These are phyloP conservation scores for Oropetium thomaeum DNA, from an alignment of 176 grass and related monocot genomes.

Conservation along the genomic window DNA sequence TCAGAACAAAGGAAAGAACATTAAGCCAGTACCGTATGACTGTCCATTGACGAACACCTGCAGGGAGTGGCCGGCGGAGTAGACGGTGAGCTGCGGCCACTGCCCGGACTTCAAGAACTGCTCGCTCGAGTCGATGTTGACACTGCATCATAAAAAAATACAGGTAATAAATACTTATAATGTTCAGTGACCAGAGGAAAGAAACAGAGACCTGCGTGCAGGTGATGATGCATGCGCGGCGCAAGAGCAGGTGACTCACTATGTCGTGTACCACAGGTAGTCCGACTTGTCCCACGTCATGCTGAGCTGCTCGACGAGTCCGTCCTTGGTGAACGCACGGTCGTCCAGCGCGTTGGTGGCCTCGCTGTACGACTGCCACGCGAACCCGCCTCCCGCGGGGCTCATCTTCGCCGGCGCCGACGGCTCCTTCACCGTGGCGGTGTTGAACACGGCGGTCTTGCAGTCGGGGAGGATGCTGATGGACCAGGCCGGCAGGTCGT, in stretches of 20 bases:
- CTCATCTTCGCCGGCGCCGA: slow-evolving; percentile 61
- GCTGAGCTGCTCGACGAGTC: slow-evolving; percentile 81
- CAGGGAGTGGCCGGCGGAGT: slow-evolving; percentile 67
- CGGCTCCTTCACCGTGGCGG: slow-evolving; percentile 61
- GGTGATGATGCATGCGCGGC: no score
- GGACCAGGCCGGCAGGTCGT: slow-evolving; percentile 86
- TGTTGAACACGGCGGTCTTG: slow-evolving; percentile 87
- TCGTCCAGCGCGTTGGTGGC: slow-evolving; percentile 55
- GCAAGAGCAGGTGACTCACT: slow-evolving; percentile 80
- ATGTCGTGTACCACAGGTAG: slow-evolving; percentile 97
- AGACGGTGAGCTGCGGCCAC: slow-evolving; percentile 64
- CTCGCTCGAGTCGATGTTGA: slow-evolving; percentile 69
- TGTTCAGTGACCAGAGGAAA: neutral
- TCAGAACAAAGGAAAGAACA: neutral
- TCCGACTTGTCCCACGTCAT: slow-evolving; percentile 97
- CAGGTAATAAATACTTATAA: neutral
- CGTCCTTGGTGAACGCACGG: slow-evolving; percentile 82
- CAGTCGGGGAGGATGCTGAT: slow-evolving; percentile 92
- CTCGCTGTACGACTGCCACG: slow-evolving; percentile 82
- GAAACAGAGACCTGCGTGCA: neutral
- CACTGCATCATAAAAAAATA: slow-evolving; percentile 37
- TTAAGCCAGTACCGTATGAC: slow-evolving; percentile 40
- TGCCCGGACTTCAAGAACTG: slow-evolving; percentile 68
- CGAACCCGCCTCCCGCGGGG: slow-evolving; percentile 43
- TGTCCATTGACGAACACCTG: slow-evolving; percentile 96